A percentile compares a stretch with the other conserved stretches of the same genome.
Evolutionary conservation across 2,329 filamentous ascomycete genomes (phyloP).

Genomic region (Eutypella sp.): DNA sequence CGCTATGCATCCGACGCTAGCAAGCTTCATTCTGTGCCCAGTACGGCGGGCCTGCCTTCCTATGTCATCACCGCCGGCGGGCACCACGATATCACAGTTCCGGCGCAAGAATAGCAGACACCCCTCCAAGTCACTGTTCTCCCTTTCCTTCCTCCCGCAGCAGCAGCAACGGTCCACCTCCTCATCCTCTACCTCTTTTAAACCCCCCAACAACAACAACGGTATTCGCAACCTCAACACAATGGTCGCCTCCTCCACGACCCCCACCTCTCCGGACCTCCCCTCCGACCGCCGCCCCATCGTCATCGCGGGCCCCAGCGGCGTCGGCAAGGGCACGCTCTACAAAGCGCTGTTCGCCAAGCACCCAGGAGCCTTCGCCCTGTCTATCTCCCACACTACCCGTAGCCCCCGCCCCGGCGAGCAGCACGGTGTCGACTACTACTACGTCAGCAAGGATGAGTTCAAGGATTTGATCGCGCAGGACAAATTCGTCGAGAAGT

Average conservation of each 20-base stretch:
- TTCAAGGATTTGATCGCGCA: conserved; percentile 65
- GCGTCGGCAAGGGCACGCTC: conserved; percentile 77
- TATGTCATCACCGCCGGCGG: too few relatives aligned
- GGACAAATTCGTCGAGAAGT: conserved; percentile 72
- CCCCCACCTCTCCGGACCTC: conserved; percentile 1
- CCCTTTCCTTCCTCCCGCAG: neutral
- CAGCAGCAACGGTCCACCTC: neutral
- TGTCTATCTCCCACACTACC: conserved; percentile 72
- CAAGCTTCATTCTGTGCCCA: too few relatives aligned
- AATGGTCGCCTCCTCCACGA: neutral
- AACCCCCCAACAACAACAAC: neutral
- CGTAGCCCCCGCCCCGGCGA: conserved; percentile 72
- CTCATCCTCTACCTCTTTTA: neutral
- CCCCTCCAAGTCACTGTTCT: neutral
- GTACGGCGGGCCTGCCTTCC: too few relatives aligned
- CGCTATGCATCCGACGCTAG: too few relatives aligned
- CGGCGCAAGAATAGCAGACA: neutral
- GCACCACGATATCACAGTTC: neutral
- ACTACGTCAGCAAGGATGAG: conserved; percentile 62
- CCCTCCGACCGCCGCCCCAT: conserved; percentile 56
- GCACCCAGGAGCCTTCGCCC: conserved; percentile 46
- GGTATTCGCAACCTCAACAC: too few relatives aligned
- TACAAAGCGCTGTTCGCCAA: conserved; percentile 63
- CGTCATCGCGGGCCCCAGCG: conserved; percentile 75
- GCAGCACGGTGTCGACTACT: conserved; percentile 72